Evolutionary conservation across 768 basidiomycete species (phyloP).

Genomic region (Xerocomellus amylosporus): DNA sequence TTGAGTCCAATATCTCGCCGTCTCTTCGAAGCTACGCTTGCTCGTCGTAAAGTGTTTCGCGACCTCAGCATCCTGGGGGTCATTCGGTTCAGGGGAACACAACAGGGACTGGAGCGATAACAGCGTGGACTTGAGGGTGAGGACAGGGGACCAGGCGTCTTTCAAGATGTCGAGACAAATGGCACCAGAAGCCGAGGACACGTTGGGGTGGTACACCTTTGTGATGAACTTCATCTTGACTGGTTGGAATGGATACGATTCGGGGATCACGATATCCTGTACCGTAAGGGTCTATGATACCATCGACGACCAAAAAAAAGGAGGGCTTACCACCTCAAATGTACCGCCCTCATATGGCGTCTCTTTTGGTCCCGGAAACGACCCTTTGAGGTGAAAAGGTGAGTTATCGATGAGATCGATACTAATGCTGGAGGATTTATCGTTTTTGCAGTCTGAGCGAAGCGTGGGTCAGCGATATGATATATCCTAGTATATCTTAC

Average conservation of each 20-base stretch:
- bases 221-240: constrained; percentile 99
- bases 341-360: constrained; percentile 92
- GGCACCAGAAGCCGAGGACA: constrained; percentile 90
- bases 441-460: constrained; percentile 84
- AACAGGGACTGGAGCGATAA: constrained; percentile 92
- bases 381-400: constrained; percentile 88
- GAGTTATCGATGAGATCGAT: constrained; percentile 88
- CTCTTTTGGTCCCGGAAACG: constrained; percentile 87
- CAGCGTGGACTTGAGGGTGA: constrained; percentile 93
- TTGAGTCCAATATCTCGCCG: constrained; percentile 91
- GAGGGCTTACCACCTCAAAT: constrained; percentile 78
- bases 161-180: constrained; percentile 87
- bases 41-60: constrained; percentile 95
- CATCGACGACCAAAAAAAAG: constrained; percentile 1
- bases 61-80: constrained; percentile 97
- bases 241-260: constrained; percentile 88
- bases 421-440: constrained; percentile 82
- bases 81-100: constrained; percentile 92
- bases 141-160: constrained; percentile 93
- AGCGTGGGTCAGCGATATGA: constrained; percentile 12
- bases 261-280: constrained; percentile 91
- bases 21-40: constrained; percentile 83
- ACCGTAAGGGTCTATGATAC: neutral
- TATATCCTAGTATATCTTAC: neutral
- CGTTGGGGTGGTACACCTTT: constrained; percentile 93